These are phyloP conservation scores for Garcia nutans DNA, from an alignment of 345 rosid species.

Conservation along the genomic window DNA sequence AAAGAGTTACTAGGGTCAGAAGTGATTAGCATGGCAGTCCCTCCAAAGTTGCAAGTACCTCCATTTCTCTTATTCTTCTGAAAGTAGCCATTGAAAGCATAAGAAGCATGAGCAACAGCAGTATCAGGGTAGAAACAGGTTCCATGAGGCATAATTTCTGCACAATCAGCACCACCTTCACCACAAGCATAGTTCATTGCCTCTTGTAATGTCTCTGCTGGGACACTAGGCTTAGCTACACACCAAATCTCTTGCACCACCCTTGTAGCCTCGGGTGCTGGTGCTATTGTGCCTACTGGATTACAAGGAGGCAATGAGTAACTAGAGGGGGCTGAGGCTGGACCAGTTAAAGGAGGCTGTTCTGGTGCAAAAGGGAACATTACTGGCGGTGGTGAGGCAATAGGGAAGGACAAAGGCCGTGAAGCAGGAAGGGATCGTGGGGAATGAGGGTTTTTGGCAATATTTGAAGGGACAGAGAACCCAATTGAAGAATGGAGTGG, in stretches of 20 bases:
- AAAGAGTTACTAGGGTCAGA: slow-evolving; percentile 47
- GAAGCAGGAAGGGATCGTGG: slow-evolving; percentile 18
- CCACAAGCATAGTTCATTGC: slow-evolving; percentile 57
- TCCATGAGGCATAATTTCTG: slow-evolving; percentile 32
- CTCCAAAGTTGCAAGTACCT: slow-evolving; percentile 53
- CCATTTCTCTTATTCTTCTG: slow-evolving; percentile 34
- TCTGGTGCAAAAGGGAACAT: slow-evolving; percentile 41
- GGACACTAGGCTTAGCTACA: slow-evolving; percentile 49
- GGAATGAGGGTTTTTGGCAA: slow-evolving; percentile 43
- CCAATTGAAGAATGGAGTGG: slow-evolving; percentile 50
- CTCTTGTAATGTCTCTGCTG: slow-evolving; percentile 38
- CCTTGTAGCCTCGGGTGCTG: slow-evolving; percentile 29
- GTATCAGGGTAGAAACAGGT: slow-evolving; percentile 46
- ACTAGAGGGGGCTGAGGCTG: slow-evolving; percentile 31
- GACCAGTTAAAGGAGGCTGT: slow-evolving; percentile 30
- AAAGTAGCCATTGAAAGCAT: slow-evolving; percentile 53
- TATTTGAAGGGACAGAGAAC: slow-evolving; percentile 48
- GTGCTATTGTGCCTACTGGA: slow-evolving; percentile 30
- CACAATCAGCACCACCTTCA: slow-evolving; percentile 45
- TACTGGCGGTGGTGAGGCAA: slow-evolving; percentile 25
- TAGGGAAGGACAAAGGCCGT: slow-evolving; percentile 20
- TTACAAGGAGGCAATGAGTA: slow-evolving; percentile 48
- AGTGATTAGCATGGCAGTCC: slow-evolving; percentile 47
- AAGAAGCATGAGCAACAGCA: slow-evolving; percentile 44
- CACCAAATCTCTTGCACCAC: slow-evolving; percentile 54